Percentiles rank a stretch among this genome's conserved stretches.
Evolutionary conservation across 1,284 basidiomycete species (phyloP).

Genomic region (Cryptococcus sp.): DNA sequence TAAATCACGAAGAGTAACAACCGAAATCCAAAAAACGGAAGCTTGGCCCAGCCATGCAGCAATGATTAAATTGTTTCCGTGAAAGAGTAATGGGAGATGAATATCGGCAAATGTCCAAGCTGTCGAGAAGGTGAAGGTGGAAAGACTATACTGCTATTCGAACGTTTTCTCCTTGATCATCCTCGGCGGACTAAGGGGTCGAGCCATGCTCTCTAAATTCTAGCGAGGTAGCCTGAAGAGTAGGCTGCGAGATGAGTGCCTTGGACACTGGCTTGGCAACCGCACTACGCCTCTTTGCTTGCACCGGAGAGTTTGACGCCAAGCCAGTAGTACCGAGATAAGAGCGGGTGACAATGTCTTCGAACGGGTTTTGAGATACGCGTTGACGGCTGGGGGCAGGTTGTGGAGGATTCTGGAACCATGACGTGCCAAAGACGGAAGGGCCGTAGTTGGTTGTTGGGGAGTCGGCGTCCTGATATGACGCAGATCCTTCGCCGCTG

Average conservation of each 20-base stretch:
- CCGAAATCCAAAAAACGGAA: no score
- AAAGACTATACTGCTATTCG: no score
- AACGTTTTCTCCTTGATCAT: background rate
- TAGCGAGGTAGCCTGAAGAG: slow-evolving; percentile 51
- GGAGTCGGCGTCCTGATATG: slow-evolving; percentile 6
- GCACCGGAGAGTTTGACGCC: slow-evolving; percentile 4
- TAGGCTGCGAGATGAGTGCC: slow-evolving; percentile 51
- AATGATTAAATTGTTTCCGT: no score
- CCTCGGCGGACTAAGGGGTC: background rate
- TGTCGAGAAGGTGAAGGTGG: no score
- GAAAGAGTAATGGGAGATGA: no score
- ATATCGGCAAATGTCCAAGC: no score
- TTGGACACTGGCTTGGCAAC: slow-evolving; percentile 43
- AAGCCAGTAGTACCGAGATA: slow-evolving; percentile 33
- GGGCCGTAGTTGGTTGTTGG: slow-evolving; percentile 24
- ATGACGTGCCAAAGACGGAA: slow-evolving; percentile 33
- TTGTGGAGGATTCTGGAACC: slow-evolving; percentile 21
- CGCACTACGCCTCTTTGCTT: slow-evolving; percentile 26
- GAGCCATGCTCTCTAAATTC: slow-evolving; percentile 49
- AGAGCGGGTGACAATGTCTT: slow-evolving; percentile 48
- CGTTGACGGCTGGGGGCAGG: slow-evolving; percentile 4
- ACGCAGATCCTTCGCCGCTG: slow-evolving; percentile 11
- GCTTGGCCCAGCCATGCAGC: no score
- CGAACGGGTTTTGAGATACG: slow-evolving; percentile 48
- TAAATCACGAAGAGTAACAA: no score